Evolutionary conservation across 257 asterid species (phyloP).

Genomic region (Penstemon eatonii): DNA sequence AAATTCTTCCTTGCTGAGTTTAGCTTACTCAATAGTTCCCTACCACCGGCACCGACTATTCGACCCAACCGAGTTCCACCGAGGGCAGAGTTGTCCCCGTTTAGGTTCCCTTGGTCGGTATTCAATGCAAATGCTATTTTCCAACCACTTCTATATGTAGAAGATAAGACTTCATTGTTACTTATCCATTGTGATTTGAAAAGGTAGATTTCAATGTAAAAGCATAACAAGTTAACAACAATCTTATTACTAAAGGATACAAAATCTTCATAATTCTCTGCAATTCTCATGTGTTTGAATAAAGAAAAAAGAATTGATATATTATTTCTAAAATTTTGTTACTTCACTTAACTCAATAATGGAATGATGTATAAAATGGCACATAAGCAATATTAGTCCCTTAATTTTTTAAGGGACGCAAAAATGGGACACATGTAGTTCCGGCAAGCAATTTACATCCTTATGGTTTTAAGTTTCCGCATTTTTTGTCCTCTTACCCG

Average conservation of each 20-base stretch:
- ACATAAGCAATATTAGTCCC: too few species aligned
- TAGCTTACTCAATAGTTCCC: conserved; percentile 68
- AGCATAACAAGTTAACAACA: not conserved
- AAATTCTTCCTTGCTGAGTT: conserved; percentile 80
- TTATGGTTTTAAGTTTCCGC: too few species aligned
- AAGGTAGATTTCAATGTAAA: not conserved
- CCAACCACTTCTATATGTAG: conserved; percentile 32
- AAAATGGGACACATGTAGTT: too few species aligned
- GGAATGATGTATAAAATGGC: too few species aligned
- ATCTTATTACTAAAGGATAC: too few species aligned
- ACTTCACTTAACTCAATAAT: not conserved
- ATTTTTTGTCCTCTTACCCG: too few species aligned
- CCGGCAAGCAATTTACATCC: too few species aligned
- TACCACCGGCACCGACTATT: conserved; percentile 80
- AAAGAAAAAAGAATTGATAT: too few species aligned
- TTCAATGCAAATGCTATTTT: conserved; percentile 62
- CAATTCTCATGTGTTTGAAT: too few species aligned
- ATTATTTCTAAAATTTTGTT: not conserved
- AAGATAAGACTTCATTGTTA: not conserved
- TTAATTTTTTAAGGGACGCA: too few species aligned
- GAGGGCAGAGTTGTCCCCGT: conserved; percentile 40
- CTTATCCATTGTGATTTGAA: not conserved
- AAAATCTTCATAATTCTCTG: too few species aligned
- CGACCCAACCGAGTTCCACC: conserved; percentile 94
- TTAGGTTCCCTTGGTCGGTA: conserved; percentile 53